These are phyloP conservation scores for Scedosporium dehoogii DNA, from an alignment of 2,329 filamentous ascomycete species.

Conservation along the genomic window DNA sequence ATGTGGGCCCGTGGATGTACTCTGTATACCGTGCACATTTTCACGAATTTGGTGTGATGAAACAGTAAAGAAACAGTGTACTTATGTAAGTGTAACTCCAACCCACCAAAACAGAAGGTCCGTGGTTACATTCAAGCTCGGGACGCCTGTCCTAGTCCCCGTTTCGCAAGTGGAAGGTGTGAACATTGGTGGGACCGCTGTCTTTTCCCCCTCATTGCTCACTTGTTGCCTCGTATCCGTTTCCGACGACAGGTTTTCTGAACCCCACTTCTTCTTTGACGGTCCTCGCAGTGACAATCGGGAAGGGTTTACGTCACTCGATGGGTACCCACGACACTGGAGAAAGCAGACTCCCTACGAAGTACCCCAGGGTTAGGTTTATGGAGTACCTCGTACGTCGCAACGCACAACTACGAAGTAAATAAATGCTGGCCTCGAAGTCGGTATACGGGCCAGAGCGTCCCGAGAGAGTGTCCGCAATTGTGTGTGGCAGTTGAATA, in stretches of 20 bases:
- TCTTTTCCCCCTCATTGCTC: too few relatives aligned
- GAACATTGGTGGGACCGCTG: not conserved
- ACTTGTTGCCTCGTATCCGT: not conserved
- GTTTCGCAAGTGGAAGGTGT: not conserved
- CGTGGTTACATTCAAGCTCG: not conserved
- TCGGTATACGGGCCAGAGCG: too few relatives aligned
- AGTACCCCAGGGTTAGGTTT: too few relatives aligned
- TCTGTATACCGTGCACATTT: too few relatives aligned
- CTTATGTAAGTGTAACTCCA: not conserved
- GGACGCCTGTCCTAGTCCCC: not conserved
- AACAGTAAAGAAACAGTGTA: not conserved
- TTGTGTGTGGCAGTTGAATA: too few relatives aligned
- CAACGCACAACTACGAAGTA: too few relatives aligned
- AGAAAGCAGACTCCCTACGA: too few relatives aligned
- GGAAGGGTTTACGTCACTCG: not conserved
- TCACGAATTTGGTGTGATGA: not conserved
- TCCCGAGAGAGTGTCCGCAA: too few relatives aligned
- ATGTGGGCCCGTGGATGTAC: too few relatives aligned
- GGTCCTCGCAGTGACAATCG: too few relatives aligned
- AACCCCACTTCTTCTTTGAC: not conserved
- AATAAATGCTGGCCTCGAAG: too few relatives aligned
- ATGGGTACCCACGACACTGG: not conserved
- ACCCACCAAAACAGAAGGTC: not conserved
- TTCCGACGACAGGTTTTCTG: not conserved
- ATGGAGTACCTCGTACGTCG: too few relatives aligned